Base-by-base conservation (phyloP, 148 eudicot species). In the Persicaria maculosa region DNA sequence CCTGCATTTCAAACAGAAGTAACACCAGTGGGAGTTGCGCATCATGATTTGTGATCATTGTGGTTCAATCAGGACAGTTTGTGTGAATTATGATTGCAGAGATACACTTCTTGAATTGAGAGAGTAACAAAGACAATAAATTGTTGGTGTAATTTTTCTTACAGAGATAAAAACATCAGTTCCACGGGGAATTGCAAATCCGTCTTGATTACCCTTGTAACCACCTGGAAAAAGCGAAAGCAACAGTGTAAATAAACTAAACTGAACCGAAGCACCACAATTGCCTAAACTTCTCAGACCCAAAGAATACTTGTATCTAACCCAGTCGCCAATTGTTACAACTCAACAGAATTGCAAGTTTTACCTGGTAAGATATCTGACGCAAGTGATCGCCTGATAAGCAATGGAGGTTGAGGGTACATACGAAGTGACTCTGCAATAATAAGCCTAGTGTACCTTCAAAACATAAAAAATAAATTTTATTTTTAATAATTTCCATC, bases 381-480 rank as follows among this genome's bases (percentile, higher is more conserved):
- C 80, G 83, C 88, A 9, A 92, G 90, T 72, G 92, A 9, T 64
- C 98, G 96, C 72, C 98, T 88, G 71, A 95, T 95, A 40, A 92
- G 98, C 87, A 95, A 85, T 25, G 98, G 98, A 57, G 98, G 98
- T 74, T 95, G 98, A 65, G 98, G 98, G 81, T 88, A 95, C 81
- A 95, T 81, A 31, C 98, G 96, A 71, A 95, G 91, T 76, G 92
- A 25, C 85, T 95, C 98, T 67, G 85, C 97, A 74, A 92, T 85
- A 82, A 90, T 90, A 62, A 92, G 92, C 76, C 98, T 86, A 68
- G 90, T 77, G 84, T 87, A 95, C 86, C 98, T 95, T 86, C 74
- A 80, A 45, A 15, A 47, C 73, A 15, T 7, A 7, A 58, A 1
- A 20, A 31, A 31, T 31, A 31, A 31, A 31, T 31, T 31, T 31